Conservation (phyloP, 2,329 filamentous ascomycete genomes). For the Colletotrichum destructivum region DNA sequence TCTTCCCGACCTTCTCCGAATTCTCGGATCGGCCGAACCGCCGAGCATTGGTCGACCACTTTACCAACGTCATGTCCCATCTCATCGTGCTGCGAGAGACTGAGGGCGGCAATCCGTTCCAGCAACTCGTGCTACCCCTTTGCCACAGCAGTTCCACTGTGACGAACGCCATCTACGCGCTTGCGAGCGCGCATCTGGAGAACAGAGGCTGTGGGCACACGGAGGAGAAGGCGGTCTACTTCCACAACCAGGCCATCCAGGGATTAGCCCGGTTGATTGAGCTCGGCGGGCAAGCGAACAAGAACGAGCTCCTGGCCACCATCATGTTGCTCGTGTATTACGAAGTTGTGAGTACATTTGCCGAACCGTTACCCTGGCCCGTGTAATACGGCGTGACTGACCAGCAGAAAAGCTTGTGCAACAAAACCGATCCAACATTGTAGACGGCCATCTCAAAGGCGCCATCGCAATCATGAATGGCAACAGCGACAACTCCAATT, state of each 20-base stretch:
- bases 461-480: slow-evolving; percentile 74
- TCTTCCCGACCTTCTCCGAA: slow-evolving; percentile 68
- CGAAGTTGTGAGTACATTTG: slow-evolving; percentile 68
- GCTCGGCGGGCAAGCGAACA: slow-evolving; percentile 62
- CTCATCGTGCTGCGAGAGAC: slow-evolving; percentile 75
- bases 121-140: slow-evolving; percentile 74
- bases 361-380: background rate
- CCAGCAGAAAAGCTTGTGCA: slow-evolving; percentile 69
- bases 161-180: slow-evolving; percentile 87
- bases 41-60: slow-evolving; percentile 72
- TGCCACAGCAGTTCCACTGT: slow-evolving; percentile 71
- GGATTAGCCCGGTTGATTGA: slow-evolving; percentile 71
- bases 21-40: slow-evolving; percentile 70
- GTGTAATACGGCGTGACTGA: background rate
- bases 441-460: slow-evolving; percentile 73
- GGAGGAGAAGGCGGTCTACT: slow-evolving; percentile 70
- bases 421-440: slow-evolving; percentile 71
- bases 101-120: slow-evolving; percentile 74
- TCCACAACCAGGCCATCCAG: slow-evolving; percentile 73
- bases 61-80: slow-evolving; percentile 75
- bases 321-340: slow-evolving; percentile 76
- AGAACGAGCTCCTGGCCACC: slow-evolving; percentile 72
- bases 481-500: slow-evolving; percentile 59
- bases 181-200: slow-evolving; percentile 88
- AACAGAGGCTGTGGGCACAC: slow-evolving; percentile 64